Percentiles rank a stretch among this genome's conserved stretches.
Conservation (phyloP, 169 alveolate genomes). For the Neospora caninum region DNA sequence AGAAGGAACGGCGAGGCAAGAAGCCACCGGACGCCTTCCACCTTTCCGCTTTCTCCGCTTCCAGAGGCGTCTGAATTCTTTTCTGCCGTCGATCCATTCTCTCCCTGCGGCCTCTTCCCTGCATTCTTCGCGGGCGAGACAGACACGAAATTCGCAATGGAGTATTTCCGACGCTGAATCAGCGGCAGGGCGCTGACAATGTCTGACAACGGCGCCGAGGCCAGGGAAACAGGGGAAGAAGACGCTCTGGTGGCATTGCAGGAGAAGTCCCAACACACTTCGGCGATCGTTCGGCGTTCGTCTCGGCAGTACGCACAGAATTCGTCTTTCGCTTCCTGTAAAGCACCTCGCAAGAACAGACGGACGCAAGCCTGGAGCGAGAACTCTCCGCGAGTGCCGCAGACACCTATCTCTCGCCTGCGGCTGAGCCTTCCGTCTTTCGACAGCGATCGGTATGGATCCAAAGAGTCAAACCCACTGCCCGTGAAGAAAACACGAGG, state of each 20-base stretch:
- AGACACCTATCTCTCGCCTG: no score
- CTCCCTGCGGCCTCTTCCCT: neutral
- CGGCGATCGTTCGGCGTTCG: slow-evolving; percentile 80
- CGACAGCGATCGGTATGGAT: no score
- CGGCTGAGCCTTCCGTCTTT: no score
- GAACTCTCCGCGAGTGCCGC: no score
- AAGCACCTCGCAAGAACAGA: no score
- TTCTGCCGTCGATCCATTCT: no score
- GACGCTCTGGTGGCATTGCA: slow-evolving; percentile 18
- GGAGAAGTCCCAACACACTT: slow-evolving; percentile 80
- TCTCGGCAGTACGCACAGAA: slow-evolving; percentile 79
- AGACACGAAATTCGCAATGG: slow-evolving; percentile 66
- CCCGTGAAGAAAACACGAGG: no score
- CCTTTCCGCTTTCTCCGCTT: neutral
- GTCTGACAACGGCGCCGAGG: slow-evolving; percentile 75
- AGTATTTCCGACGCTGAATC: slow-evolving; percentile 74
- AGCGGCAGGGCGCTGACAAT: slow-evolving; percentile 74
- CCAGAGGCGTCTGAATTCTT: neutral
- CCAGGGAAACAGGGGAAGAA: neutral
- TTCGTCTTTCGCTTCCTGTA: slow-evolving; percentile 80
- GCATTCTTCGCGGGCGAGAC: neutral
- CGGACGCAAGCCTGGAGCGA: no score
- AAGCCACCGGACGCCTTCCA: neutral
- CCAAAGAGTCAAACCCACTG: no score
- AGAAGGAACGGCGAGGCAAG: neutral